Evolutionary conservation across 257 asterid genomes (phyloP).

Genomic region (Solanum pimpinellifolium): DNA sequence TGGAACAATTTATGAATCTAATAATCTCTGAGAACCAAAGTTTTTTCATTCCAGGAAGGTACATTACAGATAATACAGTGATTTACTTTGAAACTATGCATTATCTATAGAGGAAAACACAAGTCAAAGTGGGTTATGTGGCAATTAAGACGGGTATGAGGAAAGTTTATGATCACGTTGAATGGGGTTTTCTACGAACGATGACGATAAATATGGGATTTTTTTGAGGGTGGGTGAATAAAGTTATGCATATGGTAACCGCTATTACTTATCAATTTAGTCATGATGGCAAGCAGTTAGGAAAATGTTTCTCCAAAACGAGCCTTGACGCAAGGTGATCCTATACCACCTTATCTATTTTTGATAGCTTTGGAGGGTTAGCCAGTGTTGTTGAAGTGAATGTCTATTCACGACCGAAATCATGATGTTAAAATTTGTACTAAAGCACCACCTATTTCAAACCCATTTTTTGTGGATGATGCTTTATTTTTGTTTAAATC

Average conservation of each 20-base stretch:
- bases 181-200: neutral
- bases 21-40: neutral
- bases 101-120: neutral
- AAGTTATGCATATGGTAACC: neutral
- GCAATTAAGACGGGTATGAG: neutral
- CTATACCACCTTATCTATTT: neutral
- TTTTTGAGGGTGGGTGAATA: neutral
- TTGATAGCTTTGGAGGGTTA: neutral
- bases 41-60: neutral
- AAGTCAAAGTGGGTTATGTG: neutral
- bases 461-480: neutral
- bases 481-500: too few species aligned
- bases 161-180: neutral
- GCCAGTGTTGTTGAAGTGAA: neutral
- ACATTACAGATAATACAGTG: neutral
- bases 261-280: neutral
- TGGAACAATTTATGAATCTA: neutral
- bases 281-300: neutral
- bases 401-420: neutral
- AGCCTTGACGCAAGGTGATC: neutral
- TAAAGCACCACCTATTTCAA: neutral
- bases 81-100: neutral
- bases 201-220: neutral
- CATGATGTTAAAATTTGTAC: neutral
- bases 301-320: neutral